Conservation (phyloP, 495 filamentous ascomycete genomes). For the Xylaria bambusicola region DNA sequence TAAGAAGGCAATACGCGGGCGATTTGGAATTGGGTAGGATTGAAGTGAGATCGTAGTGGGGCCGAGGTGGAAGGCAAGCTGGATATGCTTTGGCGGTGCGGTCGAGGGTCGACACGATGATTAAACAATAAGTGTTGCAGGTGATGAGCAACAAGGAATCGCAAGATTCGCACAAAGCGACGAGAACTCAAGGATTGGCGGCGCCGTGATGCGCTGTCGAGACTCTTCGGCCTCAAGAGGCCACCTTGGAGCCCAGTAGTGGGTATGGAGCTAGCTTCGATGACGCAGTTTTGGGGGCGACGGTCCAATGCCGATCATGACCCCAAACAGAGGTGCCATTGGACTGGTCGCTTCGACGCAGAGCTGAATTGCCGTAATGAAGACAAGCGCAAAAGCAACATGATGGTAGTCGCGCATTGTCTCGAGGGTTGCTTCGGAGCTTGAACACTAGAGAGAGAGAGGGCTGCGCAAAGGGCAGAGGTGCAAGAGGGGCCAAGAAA, state of each 20-base stretch:
- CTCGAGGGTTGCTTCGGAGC: conserved; percentile 10
- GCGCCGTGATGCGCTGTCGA: background rate
- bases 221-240: background rate
- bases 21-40: conserved; percentile 17
- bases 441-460: conserved; percentile 30
- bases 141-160: conserved; percentile 15
- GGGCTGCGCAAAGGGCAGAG: background rate
- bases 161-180: conserved; percentile 1
- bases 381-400: background rate
- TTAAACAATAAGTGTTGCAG: conserved; percentile 21
- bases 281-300: conserved; percentile 34
- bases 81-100: background rate
- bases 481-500: conserved; percentile 2
- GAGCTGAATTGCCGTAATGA: conserved; percentile 15
- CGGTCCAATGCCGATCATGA: conserved; percentile 28
- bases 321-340: conserved; percentile 19
- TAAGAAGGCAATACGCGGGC: conserved; percentile 1
- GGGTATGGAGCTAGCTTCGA: conserved; percentile 20
- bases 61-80: conserved; percentile 25
- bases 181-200: background rate
- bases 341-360: conserved; percentile 2
- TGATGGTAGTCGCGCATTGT: background rate
- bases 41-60: conserved; percentile 24
- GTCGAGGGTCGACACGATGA: conserved; percentile 4
- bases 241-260: background rate